phyloP scores from a whole-genome alignment of 495 filamentous ascomycete species.

The Penicillium steckii region DNA sequence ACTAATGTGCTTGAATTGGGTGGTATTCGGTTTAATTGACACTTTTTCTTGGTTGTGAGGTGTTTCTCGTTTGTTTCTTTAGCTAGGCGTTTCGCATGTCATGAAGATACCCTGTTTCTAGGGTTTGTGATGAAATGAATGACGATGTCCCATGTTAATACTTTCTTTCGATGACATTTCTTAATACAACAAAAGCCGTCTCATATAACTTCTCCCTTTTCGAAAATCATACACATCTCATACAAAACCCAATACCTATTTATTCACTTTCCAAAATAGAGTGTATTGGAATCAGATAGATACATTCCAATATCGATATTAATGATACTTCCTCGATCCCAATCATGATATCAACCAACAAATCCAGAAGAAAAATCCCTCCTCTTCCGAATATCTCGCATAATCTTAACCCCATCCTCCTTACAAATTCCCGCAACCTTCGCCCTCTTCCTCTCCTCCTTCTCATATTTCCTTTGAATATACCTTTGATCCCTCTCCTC shows the following conservation, averaged over 20 bases:
- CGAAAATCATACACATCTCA: too few species aligned
- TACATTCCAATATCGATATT: too few species aligned
- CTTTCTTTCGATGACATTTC: conserved; percentile 3
- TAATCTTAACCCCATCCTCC: conserved; percentile 33
- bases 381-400: conserved; percentile 28
- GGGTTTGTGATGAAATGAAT: conserved; percentile 14
- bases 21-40: not conserved
- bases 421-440: conserved; percentile 31
- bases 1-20: conserved; percentile 12
- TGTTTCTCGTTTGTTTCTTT: conserved; percentile 1
- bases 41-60: not conserved
- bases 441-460: conserved; percentile 39
- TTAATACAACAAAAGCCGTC: not conserved
- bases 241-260: too few species aligned
- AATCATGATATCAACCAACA: too few species aligned
- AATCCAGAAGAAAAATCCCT: not conserved
- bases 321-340: too few species aligned
- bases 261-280: too few species aligned
- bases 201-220: not conserved
- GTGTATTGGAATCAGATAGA: too few species aligned
- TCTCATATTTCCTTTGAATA: conserved; percentile 38
- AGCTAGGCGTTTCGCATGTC: conserved; percentile 21
- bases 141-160: conserved; percentile 19
- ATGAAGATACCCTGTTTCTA: conserved; percentile 25
- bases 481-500: conserved; percentile 35